phyloP scores from a whole-genome alignment of 129 eudicot species.

The Flaveria bidentis region DNA sequence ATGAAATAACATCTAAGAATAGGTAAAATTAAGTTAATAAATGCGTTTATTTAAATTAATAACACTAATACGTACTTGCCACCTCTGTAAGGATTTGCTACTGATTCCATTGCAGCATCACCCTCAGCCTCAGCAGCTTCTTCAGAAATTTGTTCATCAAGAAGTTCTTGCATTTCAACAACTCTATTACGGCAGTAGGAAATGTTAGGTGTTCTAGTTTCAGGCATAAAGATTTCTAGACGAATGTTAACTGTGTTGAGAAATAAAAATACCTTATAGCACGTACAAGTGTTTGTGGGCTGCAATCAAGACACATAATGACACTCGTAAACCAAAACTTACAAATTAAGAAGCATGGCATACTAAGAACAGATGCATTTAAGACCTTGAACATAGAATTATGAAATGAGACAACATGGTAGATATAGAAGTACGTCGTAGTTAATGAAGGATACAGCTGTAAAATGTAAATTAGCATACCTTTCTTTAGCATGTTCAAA shows the following conservation, averaged over 20 bases:
- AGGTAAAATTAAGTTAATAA: background rate
- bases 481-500: conserved; percentile 91
- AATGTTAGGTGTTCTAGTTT: background rate
- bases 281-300: conserved; percentile 96
- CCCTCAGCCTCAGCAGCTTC: conserved; percentile 99
- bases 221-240: conserved; percentile 2
- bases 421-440: conserved; percentile 16
- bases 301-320: conserved; percentile 41
- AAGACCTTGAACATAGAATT: background rate
- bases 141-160: conserved; percentile 89
- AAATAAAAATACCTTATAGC: conserved; percentile 74
- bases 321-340: conserved; percentile 4
- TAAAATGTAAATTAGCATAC: conserved; percentile 36
- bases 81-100: conserved; percentile 82
- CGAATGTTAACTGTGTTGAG: conserved; percentile 11
- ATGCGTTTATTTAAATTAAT: background rate
- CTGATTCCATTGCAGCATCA: conserved; percentile 79
- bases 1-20: background rate
- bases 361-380: background rate
- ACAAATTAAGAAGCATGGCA: conserved; percentile 8
- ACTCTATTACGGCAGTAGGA: conserved; percentile 51
- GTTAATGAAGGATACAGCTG: background rate
- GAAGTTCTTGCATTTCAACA: conserved; percentile 94
- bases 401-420: background rate
- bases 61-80: conserved; percentile 56